Evolutionary conservation across 2,329 filamentous ascomycete genomes (phyloP).

Genomic region (Sarocladiaceae sp.): DNA sequence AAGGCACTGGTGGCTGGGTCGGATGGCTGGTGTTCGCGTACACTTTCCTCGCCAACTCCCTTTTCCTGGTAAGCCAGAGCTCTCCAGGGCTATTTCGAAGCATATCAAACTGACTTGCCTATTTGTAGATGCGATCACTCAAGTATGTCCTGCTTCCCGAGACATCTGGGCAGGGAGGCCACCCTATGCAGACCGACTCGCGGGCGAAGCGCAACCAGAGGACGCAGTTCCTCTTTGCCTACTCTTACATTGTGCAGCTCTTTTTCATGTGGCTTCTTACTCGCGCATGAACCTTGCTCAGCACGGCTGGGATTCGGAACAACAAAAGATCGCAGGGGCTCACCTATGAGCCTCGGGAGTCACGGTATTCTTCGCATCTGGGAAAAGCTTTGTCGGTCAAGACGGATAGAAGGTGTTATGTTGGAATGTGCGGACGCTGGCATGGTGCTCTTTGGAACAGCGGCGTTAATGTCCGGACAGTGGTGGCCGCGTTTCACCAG

Average conservation of each 20-base stretch:
- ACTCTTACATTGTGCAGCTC: constrained; percentile 91
- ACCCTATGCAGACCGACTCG: constrained; percentile 64
- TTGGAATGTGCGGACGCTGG: neutral
- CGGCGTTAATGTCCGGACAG: no score
- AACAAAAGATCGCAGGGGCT: neutral
- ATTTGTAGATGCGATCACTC: constrained; percentile 74
- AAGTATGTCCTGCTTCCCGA: constrained; percentile 95
- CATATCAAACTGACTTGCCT: neutral
- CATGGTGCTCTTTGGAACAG: no score
- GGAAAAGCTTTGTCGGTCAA: neutral
- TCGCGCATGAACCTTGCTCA: constrained; percentile 26
- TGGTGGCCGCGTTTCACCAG: neutral
- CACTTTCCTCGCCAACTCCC: constrained; percentile 87
- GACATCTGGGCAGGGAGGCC: constrained; percentile 58
- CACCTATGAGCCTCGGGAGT: neutral
- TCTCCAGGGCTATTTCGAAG: neutral
- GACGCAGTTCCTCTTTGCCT: constrained; percentile 88
- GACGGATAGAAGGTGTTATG: neutral
- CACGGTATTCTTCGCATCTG: neutral
- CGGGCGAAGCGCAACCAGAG: constrained; percentile 79
- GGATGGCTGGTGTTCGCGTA: constrained; percentile 88
- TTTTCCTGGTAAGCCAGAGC: constrained; percentile 69
- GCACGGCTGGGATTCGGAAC: neutral
- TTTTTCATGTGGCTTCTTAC: constrained; percentile 82
- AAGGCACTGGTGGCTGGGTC: constrained; percentile 79